phyloP scores from a whole-genome alignment of 1,284 basidiomycete species.

The Leccinum pachyderme region DNA sequence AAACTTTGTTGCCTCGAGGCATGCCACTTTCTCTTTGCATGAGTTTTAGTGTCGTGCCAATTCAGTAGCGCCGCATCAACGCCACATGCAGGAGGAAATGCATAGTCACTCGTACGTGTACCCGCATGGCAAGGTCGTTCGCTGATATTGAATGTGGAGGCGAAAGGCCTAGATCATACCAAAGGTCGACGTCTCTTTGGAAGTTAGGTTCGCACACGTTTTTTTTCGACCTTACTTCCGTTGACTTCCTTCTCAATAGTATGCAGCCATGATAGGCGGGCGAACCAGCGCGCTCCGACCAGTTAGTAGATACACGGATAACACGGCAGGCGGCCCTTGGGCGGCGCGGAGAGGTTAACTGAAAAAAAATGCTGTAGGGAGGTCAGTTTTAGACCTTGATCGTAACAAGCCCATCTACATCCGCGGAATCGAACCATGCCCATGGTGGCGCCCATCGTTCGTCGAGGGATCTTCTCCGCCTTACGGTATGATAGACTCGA shows the following conservation, averaged over 20 bases:
- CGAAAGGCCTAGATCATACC: neutral
- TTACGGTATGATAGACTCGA: conserved; percentile 6
- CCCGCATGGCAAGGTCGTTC: conserved; percentile 11
- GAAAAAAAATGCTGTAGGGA: conserved; percentile 14
- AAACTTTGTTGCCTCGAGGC: conserved; percentile 33
- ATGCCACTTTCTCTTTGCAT: conserved; percentile 4
- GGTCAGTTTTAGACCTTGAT: conserved; percentile 17
- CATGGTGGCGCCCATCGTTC: conserved; percentile 7
- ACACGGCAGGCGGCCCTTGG: neutral
- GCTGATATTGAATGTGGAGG: conserved; percentile 18
- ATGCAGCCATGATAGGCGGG: neutral
- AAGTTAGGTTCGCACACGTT: conserved; percentile 1
- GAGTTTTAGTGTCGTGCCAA: neutral
- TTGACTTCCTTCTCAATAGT: neutral
- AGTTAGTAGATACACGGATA: neutral
- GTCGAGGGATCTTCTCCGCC: conserved; percentile 3
- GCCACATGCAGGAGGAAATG: conserved; percentile 19
- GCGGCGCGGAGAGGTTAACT: conserved; percentile 19
- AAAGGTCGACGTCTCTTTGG: neutral
- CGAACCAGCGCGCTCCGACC: conserved; percentile 10
- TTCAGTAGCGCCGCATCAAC: conserved; percentile 6
- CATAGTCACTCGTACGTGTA: neutral
- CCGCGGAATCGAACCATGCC: conserved; percentile 25
- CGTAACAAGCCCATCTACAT: conserved; percentile 9
- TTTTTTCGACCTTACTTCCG: neutral